Conservation (phyloP, 2,329 filamentous ascomycete species). For the Herpomyces periplanetae region DNA sequence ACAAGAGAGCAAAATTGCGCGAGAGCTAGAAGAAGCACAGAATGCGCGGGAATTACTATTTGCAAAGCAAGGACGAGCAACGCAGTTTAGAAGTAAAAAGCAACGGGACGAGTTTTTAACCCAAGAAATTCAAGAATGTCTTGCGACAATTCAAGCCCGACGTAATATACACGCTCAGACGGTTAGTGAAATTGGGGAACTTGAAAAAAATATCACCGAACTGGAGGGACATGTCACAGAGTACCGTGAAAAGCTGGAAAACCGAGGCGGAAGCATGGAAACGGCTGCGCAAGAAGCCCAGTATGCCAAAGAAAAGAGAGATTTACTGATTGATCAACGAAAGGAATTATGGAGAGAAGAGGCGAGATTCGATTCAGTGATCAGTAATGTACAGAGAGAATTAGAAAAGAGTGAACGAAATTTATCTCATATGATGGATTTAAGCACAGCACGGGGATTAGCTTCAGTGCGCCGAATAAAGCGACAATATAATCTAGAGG, state of each 20-base stretch:
- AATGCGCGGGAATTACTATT: constrained; percentile 37
- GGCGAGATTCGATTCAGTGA: constrained; percentile 39
- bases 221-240: constrained; percentile 30
- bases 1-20: constrained; percentile 26
- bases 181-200: constrained; percentile 33
- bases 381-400: constrained; percentile 33
- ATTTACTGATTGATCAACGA: constrained; percentile 44
- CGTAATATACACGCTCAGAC: constrained; percentile 54
- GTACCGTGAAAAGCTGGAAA: constrained; percentile 30
- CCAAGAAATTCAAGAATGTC: constrained; percentile 39
- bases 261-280: constrained; percentile 32
- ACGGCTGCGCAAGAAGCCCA: constrained; percentile 31
- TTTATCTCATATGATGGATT: constrained; percentile 53
- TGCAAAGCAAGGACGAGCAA: constrained; percentile 60
- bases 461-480: constrained; percentile 55
- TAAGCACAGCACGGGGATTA: constrained; percentile 46
- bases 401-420: constrained; percentile 34
- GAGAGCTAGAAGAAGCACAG: constrained; percentile 34
- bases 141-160: constrained; percentile 31
- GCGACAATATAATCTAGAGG: constrained; percentile 33
- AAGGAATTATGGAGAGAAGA: constrained; percentile 63
- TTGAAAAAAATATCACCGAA: constrained; percentile 26
- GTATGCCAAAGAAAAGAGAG: constrained; percentile 32
- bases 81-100: constrained; percentile 49
- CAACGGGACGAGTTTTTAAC: constrained; percentile 54